Evolutionary conservation across 2,329 filamentous ascomycete genomes (phyloP).

Genomic region (Ceratocystis lukuohia): DNA sequence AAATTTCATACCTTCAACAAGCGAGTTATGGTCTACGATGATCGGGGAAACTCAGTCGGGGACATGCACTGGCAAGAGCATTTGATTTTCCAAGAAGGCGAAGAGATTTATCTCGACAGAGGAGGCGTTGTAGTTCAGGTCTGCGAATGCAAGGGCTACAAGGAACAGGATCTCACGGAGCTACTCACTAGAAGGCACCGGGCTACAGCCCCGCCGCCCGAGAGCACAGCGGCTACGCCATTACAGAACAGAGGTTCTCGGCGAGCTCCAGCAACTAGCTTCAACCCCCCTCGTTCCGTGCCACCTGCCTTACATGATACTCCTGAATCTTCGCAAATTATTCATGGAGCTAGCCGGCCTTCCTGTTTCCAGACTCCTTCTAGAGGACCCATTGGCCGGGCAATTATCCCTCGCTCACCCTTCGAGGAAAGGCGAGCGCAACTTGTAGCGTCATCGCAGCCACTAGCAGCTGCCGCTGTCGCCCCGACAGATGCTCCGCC

Average conservation of each 20-base stretch:
- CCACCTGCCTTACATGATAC: not conserved
- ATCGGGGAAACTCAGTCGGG: constrained; percentile 64
- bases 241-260: constrained; percentile 16
- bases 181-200: constrained; percentile 50
- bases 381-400: constrained; percentile 11
- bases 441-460: not conserved
- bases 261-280: not conserved
- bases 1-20: constrained; percentile 86
- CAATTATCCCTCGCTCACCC: constrained; percentile 9
- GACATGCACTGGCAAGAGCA: constrained; percentile 68
- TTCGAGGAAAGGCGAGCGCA: constrained; percentile 16
- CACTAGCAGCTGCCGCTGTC: too few relatives aligned
- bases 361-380: constrained; percentile 11
- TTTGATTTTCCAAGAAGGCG: constrained; percentile 60
- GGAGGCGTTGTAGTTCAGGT: constrained; percentile 69
- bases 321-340: not conserved
- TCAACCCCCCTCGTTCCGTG: constrained; percentile 11
- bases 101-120: constrained; percentile 67
- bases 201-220: constrained; percentile 18
- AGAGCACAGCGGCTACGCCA: constrained; percentile 20
- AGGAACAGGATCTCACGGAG: constrained; percentile 64
- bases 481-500: not conserved
- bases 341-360: too few relatives aligned
- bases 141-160: constrained; percentile 56
- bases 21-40: constrained; percentile 80